These are phyloP conservation scores for Ceratocystiopsis brevicomis DNA, from an alignment of 2,329 filamentous ascomycete species.

Conservation along the genomic window DNA sequence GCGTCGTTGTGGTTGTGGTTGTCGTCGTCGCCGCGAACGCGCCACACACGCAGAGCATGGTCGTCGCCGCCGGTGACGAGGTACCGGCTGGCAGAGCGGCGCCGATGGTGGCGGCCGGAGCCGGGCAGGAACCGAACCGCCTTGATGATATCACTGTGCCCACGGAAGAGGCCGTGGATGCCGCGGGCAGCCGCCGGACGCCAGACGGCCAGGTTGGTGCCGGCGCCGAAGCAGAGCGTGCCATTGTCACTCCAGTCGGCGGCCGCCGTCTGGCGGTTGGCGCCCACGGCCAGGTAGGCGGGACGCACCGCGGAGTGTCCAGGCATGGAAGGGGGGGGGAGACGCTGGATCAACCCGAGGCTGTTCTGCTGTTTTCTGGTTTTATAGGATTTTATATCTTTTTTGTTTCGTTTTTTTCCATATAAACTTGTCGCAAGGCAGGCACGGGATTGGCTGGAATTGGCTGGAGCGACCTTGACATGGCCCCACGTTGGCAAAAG, in stretches of 20 bases:
- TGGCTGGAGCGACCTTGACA: too few relatives aligned
- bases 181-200: slow-evolving; percentile 41
- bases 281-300: slow-evolving; percentile 54
- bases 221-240: slow-evolving; percentile 71
- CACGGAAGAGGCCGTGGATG: slow-evolving; percentile 46
- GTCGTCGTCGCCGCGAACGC: slow-evolving; percentile 9
- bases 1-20: slow-evolving; percentile 8
- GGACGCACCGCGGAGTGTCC: slow-evolving; percentile 11
- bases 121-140: slow-evolving; percentile 53
- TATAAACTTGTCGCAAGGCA: too few relatives aligned
- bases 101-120: slow-evolving; percentile 15
- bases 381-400: too few relatives aligned
- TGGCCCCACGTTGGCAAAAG: too few relatives aligned
- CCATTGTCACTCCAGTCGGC: slow-evolving; percentile 71
- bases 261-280: slow-evolving; percentile 74
- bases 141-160: slow-evolving; percentile 66
- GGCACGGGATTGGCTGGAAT: too few relatives aligned
- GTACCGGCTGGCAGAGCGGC: slow-evolving; percentile 15
- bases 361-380: too few relatives aligned
- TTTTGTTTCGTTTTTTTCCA: too few relatives aligned
- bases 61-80: slow-evolving; percentile 72
- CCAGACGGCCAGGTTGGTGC: slow-evolving; percentile 82
- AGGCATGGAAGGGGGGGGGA: too few relatives aligned
- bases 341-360: too few relatives aligned
- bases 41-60: slow-evolving; percentile 59